These are phyloP conservation scores for Kingdonia uniflora DNA, from an alignment of 164 flowering plant species.

Conservation along the genomic window DNA sequence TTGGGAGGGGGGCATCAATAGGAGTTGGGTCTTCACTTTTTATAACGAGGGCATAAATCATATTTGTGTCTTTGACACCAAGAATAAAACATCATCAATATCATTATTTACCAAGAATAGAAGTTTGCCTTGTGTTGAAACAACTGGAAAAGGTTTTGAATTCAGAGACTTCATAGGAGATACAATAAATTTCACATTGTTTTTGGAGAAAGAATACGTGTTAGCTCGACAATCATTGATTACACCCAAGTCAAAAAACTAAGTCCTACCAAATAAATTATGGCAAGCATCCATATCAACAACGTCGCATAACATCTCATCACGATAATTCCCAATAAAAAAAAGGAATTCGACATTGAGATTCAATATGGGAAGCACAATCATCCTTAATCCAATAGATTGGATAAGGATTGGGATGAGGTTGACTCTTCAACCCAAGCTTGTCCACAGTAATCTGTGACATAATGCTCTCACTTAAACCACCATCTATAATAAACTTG, in stretches of 20 bases:
- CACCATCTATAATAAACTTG: too few relatives aligned
- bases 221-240: too few relatives aligned
- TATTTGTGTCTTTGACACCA: neutral
- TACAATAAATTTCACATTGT: too few relatives aligned
- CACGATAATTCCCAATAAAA: neutral
- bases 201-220: too few relatives aligned
- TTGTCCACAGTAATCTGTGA: neutral
- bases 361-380: neutral
- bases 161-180: neutral
- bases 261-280: too few relatives aligned
- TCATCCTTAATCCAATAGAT: neutral
- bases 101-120: neutral
- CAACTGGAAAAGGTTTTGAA: neutral
- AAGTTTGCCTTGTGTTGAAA: neutral
- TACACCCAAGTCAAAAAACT: neutral
- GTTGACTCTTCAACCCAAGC: neutral
- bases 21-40: too few relatives aligned
- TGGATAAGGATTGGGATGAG: too few relatives aligned
- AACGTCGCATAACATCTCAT: too few relatives aligned
- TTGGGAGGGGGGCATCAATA: neutral
- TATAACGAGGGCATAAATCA: neutral
- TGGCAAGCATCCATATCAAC: too few relatives aligned
- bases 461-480: too few relatives aligned
- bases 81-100: neutral
- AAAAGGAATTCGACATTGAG: neutral